A percentile compares a stretch with the other conserved stretches of the same genome.
These are phyloP conservation scores for Tricholoma matsutake DNA, from an alignment of 768 basidiomycete genomes.

Conservation along the genomic window DNA sequence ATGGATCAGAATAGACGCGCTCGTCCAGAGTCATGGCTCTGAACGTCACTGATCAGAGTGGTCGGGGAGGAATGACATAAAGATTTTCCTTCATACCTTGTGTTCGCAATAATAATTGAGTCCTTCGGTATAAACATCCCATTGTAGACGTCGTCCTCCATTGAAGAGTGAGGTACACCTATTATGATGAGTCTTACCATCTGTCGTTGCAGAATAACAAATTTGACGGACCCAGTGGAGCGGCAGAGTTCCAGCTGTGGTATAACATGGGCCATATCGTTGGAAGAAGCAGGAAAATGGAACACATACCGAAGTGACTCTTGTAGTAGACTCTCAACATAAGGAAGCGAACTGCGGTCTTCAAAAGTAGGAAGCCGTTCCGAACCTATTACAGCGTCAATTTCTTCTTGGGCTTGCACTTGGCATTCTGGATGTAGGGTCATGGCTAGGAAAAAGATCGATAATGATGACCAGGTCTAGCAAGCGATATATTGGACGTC, in stretches of 20 bases:
- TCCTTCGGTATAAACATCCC: slow-evolving; percentile 38
- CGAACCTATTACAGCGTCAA: slow-evolving; percentile 37
- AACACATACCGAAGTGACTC: slow-evolving; percentile 21
- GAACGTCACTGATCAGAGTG: slow-evolving; percentile 2
- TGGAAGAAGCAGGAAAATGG: not conserved
- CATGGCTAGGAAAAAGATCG: slow-evolving; percentile 38
- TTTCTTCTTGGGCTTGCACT: slow-evolving; percentile 36
- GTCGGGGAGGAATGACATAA: not conserved
- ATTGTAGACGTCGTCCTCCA: slow-evolving; percentile 32
- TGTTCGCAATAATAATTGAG: slow-evolving; percentile 19
- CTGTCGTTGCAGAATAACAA: not conserved
- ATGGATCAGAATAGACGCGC: slow-evolving; percentile 35
- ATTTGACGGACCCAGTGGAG: not conserved
- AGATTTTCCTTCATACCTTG: slow-evolving; percentile 11
- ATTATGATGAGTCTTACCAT: slow-evolving; percentile 1
- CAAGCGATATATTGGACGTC: slow-evolving; percentile 15
- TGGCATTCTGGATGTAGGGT: slow-evolving; percentile 34
- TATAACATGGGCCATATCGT: not conserved
- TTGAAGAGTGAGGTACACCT: slow-evolving; percentile 27
- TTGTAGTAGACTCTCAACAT: slow-evolving; percentile 33
- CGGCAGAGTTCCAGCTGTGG: slow-evolving; percentile 8
- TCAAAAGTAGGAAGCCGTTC: slow-evolving; percentile 34
- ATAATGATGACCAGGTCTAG: slow-evolving; percentile 30
- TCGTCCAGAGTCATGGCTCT: slow-evolving; percentile 40
- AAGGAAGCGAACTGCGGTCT: slow-evolving; percentile 32